Conservation (phyloP, 352 stramenopile species). For the Phytophthora niederhauseri region DNA sequence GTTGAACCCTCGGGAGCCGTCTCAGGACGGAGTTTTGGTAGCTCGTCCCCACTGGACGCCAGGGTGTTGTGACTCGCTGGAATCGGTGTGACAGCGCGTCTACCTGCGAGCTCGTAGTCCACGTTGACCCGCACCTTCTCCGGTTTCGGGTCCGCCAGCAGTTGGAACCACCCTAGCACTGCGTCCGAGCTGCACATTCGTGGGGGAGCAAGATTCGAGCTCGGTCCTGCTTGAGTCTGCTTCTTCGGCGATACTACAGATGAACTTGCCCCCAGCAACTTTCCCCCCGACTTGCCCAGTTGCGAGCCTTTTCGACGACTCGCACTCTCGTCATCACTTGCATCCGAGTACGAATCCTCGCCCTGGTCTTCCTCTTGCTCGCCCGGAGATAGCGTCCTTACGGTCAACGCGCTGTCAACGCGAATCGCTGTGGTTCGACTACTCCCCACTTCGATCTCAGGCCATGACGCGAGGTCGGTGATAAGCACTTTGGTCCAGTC, state of each 20-base stretch:
- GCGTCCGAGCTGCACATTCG: conserved; percentile 61
- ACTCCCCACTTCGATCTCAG: conserved; percentile 41
- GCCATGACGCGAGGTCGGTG: conserved; percentile 52
- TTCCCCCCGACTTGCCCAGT: conserved; percentile 24
- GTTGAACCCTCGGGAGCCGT: conserved; percentile 40
- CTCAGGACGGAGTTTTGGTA: conserved; percentile 52
- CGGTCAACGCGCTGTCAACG: conserved; percentile 21
- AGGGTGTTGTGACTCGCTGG: conserved; percentile 19
- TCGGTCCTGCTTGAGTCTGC: conserved; percentile 9
- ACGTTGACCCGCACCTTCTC: conserved; percentile 72
- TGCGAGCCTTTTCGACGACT: conserved; percentile 21
- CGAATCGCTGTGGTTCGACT: conserved; percentile 24
- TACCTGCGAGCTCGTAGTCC: conserved; percentile 54
- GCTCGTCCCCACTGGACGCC: conserved; percentile 33
- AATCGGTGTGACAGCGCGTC: conserved; percentile 27
- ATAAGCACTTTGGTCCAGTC: conserved; percentile 70
- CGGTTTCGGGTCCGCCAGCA: conserved; percentile 53
- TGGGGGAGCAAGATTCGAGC: conserved; percentile 40
- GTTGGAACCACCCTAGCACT: conserved; percentile 55
- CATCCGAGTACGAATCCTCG: conserved; percentile 50
- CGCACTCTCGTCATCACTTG: conserved; percentile 45
- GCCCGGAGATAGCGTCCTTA: conserved; percentile 21
- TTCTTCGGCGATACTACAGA: conserved; percentile 19
- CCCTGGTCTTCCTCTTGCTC: conserved; percentile 29
- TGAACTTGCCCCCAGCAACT: conserved; percentile 11